Base-by-base conservation (phyloP, 2,329 filamentous ascomycete species). In the Cytospora chrysosperma region DNA sequence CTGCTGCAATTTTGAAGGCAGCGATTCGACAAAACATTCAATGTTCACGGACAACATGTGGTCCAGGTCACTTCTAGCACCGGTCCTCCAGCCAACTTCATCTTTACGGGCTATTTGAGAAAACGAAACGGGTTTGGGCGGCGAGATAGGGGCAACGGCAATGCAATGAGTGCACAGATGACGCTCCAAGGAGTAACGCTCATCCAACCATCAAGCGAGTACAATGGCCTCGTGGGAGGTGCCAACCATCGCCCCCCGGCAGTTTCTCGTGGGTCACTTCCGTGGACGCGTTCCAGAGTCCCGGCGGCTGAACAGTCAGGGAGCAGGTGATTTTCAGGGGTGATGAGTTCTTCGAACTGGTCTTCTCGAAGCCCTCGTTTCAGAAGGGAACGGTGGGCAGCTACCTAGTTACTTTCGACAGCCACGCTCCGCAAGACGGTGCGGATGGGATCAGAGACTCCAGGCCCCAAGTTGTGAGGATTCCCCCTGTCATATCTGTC, bases 191-290 rank as follows among this genome's bases (percentile, higher is more conserved):
- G 82, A 24, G 76, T 83, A 13, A 79, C 79, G 1, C 72, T 86
- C 19, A 64, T 85, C 37, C 82, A 80, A 67, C 80, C 81, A 0
- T 79, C 77, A 3, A 82, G 81, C n/a, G 81, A 84, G 77, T 70
- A 68, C 64, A 59, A 70, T 64, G 70, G 68, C 55, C 72, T 74
- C 34, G 69, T n/a, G 76, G 78, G 24, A 70, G 73, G 28, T 84
- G 83, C 73, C 81, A 79, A 61, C 80, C 81, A 0, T 72, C 72
- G 3, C 82, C 82, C 67, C 79, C 80, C 0, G 74, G 72, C 1
- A 75, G 74, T 8, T 84, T 82, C 68, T 82, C 73, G 26, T 84
- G 79, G 68, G 72, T 85, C 24, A 83, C 81, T 0, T 76, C 79
- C 4, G 81, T 85, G 0, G 82, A 83, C 26, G 82, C 81, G 12